These are phyloP conservation scores for Cornus kousa DNA, from an alignment of 148 eudicot species.

Conservation along the genomic window DNA sequence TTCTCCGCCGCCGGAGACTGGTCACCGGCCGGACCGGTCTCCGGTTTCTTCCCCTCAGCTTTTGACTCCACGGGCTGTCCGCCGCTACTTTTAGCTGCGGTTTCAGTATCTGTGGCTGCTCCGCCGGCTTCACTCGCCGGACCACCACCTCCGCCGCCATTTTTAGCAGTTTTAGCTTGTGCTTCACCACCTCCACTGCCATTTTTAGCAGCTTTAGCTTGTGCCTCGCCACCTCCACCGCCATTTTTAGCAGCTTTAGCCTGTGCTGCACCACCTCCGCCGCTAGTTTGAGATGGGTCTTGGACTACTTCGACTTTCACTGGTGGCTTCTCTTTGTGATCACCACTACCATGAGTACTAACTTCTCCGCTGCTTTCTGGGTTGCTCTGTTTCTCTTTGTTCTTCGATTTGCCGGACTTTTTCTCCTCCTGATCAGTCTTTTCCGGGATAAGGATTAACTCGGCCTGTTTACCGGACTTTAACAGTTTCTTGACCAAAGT, in stretches of 20 bases:
- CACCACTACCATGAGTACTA: background rate
- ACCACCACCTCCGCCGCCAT: background rate
- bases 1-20: conserved; percentile 16
- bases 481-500: conserved; percentile 53
- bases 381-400: conserved; percentile 32
- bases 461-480: conserved; percentile 75
- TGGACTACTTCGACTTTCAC: conserved; percentile 21
- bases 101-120: background rate
- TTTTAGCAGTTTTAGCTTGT: too few relatives aligned
- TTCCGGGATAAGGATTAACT: conserved; percentile 68
- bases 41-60: conserved; percentile 24
- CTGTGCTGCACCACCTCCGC: background rate
- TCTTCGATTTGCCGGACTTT: conserved; percentile 18
- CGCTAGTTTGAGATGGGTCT: background rate
- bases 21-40: conserved; percentile 1
- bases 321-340: conserved; percentile 9
- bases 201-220: too few relatives aligned
- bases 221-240: background rate
- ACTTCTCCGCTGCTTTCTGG: conserved; percentile 15
- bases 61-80: conserved; percentile 6
- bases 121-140: background rate
- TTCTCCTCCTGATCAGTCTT: conserved; percentile 20
- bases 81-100: background rate
- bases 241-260: background rate
- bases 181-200: background rate